Evolutionary conservation across 805 yeast species (phyloP), one percentile per base, ranked within the genome.

Genomic region (Cyberlindnera americana): DNA sequence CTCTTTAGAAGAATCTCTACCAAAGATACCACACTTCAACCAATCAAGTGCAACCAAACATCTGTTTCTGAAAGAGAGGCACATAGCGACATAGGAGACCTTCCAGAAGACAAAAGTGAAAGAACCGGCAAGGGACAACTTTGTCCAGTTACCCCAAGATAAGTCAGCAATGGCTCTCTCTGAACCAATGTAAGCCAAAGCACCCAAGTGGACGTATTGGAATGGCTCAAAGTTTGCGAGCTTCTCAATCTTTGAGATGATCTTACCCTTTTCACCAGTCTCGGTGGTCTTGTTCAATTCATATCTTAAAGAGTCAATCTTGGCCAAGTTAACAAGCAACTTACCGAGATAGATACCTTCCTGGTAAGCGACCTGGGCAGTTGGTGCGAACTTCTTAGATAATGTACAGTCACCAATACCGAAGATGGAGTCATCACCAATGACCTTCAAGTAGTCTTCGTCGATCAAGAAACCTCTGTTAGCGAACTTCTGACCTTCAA

Each of bases 281-380:
- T 67, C 66, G 6, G 70, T 64, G 41, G 56, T 53, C 21, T 55
- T 49, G 28, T 62, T 38, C 21, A 66, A 51, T 30, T 64, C 57
- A 61, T 71, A 73, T 54, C 78, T 69, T 46, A 77, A 57, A 30
- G 75, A 69, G 38, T 83, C 89, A 42, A 81, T 69, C 52, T 76
- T 76, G 52, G 81, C 70, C 54, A 79, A 65, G 52, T 73, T 81
- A 60, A 76, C 74, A 63, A 90, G 83, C 50, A 80, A 77, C 24
- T 70, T 67, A 41, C 90, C 93, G 51, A 90, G 75, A 66, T 77
- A 90, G 41, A 73, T 70, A 62, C 96, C 97, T 67, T 90, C 87
- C 72, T 90, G 97, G 67, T 88, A 80, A 29, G 98, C 98, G 40
- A 89, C 97, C 73, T 90, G 97, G 19, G 97, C 98, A 47, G 98